Evolutionary conservation across 164 flowering plant genomes (phyloP), one percentile per base, ranked within the genome.

Genomic region (Nelumbo lutea): DNA sequence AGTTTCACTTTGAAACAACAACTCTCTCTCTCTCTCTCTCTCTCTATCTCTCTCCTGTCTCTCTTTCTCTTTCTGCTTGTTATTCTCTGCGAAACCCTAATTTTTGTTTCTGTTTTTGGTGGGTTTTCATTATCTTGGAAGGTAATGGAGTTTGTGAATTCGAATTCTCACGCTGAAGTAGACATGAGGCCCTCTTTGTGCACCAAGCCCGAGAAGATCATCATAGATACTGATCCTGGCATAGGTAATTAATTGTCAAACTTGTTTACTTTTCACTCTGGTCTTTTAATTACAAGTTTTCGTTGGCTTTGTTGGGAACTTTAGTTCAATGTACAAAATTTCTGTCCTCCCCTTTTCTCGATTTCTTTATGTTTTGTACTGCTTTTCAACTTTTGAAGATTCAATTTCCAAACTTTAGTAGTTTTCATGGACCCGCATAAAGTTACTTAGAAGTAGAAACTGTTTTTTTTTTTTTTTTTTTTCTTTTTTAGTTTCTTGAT

Each of bases 201-300:
- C 9, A 3, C 42, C 9, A 55, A 42, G 45, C 79, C 62, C 7
- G 76, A 81, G 13, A 92, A 88, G 84, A 62, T 92, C 81, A 90
- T 92, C 71, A 92, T 92, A 67, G 98, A 92, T 59, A 90, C 98
- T 38, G 98, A 92, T 77, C 98, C 67, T 64, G 67, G 67, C 47
- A 51, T 64, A 8, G 67, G 47, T 43, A 14, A 15, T 9, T 48
- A 38, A 2, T 50, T 42, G 0, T n/a, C 3, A 13, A 6, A 11
- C 14, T 5, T 51, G 6, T 0, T 52, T 6, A 50, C 40, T n/a
- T 65, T 65, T 7, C 41, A 47, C 9, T 15, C 15, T n/a, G 1
- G 0, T 51, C 8, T 51, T 4, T 51, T 51, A 2, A 4, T 53
- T 14, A 10, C 55, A 7, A 13, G 7, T 53, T 53, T 53, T 13